These are phyloP conservation scores for Pseudocercospora macadamiae DNA, from an alignment of 2,329 filamentous ascomycete genomes.

Conservation along the genomic window DNA sequence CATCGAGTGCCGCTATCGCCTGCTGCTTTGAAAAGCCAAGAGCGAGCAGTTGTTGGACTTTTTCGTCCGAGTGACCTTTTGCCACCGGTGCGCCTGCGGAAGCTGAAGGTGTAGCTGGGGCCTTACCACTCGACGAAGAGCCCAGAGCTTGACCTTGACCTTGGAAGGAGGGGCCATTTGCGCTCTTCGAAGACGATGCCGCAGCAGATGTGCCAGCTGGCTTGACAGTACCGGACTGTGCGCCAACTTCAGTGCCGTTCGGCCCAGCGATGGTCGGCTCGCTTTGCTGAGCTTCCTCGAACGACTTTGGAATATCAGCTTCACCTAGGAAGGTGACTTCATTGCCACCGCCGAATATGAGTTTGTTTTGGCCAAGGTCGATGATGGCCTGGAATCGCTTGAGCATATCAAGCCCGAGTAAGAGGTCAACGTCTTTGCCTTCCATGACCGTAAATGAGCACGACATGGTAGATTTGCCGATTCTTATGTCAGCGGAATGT, in stretches of 20 bases:
- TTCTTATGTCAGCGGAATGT: conserved; percentile 92
- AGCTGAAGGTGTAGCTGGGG: conserved; percentile 21
- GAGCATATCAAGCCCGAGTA: conserved; percentile 94
- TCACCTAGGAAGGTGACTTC: conserved; percentile 90
- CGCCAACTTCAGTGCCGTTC: conserved; percentile 85
- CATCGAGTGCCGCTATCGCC: conserved; percentile 78
- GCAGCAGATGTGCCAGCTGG: conserved; percentile 49
- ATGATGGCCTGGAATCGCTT: conserved; percentile 94
- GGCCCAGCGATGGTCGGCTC: conserved; percentile 86
- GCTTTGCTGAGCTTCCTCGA: conserved; percentile 70
- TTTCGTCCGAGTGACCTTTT: conserved; percentile 58
- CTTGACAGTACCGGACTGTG: conserved; percentile 75
- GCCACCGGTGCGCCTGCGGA: conserved; percentile 20
- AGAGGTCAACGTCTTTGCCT: conserved; percentile 90
- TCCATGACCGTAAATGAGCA: conserved; percentile 99
- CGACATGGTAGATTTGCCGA: conserved; percentile 81
- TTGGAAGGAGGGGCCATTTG: conserved; percentile 31
- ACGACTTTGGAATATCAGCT: conserved; percentile 86
- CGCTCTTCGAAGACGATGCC: conserved; percentile 27
- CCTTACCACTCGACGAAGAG: conserved; percentile 22
- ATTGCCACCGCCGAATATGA: conserved; percentile 74
- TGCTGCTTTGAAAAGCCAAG: conserved; percentile 77
- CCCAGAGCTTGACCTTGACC: conserved; percentile 39
- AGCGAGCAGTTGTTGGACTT: conserved; percentile 74
- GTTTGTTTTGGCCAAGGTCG: conserved; percentile 79